A percentile compares a stretch with the other conserved stretches of the same genome.
phyloP scores from a whole-genome alignment of 2,329 filamentous ascomycete genomes.

The Aspergillus brasiliensis region DNA sequence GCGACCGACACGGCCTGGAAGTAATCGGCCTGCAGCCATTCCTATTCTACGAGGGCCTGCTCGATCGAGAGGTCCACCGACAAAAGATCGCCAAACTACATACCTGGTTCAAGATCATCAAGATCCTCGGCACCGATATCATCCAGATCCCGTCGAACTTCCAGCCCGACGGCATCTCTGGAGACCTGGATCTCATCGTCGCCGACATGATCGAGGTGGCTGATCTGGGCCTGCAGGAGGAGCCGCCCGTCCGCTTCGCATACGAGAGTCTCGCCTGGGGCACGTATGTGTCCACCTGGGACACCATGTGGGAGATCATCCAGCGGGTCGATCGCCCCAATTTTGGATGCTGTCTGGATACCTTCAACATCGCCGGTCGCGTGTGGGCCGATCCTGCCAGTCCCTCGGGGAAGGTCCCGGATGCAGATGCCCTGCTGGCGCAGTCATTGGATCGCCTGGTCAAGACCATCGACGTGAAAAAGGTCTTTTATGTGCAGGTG shows the following conservation, averaged over 20 bases:
- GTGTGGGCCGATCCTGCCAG: constrained; percentile 69
- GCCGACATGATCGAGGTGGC: constrained; percentile 65
- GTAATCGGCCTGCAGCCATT: constrained; percentile 70
- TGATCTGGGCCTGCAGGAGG: constrained; percentile 61
- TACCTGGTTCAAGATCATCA: constrained; percentile 69
- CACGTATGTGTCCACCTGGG: constrained; percentile 69
- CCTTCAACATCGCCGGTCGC: constrained; percentile 72
- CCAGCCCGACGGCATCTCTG: constrained; percentile 50
- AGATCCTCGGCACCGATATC: constrained; percentile 67
- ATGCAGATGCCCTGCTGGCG: constrained; percentile 57
- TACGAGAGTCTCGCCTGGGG: constrained; percentile 75
- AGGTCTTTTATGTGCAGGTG: constrained; percentile 73
- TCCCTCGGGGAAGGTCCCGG: constrained; percentile 50
- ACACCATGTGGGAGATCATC: constrained; percentile 69
- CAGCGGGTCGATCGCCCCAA: constrained; percentile 65
- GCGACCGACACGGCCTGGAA: constrained; percentile 23
- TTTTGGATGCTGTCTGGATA: constrained; percentile 75
- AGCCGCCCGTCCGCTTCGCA: constrained; percentile 64
- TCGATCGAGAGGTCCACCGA: constrained; percentile 61
- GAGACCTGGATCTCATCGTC: constrained; percentile 58
- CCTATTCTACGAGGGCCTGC: constrained; percentile 72
- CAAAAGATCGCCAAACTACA: constrained; percentile 59
- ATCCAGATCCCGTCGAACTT: constrained; percentile 74
- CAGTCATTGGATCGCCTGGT: constrained; percentile 59
- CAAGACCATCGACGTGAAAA: constrained; percentile 58